These are phyloP conservation scores for Symbiodinium natans DNA, from an alignment of 73 alveolate genomes.

Conservation along the genomic window DNA sequence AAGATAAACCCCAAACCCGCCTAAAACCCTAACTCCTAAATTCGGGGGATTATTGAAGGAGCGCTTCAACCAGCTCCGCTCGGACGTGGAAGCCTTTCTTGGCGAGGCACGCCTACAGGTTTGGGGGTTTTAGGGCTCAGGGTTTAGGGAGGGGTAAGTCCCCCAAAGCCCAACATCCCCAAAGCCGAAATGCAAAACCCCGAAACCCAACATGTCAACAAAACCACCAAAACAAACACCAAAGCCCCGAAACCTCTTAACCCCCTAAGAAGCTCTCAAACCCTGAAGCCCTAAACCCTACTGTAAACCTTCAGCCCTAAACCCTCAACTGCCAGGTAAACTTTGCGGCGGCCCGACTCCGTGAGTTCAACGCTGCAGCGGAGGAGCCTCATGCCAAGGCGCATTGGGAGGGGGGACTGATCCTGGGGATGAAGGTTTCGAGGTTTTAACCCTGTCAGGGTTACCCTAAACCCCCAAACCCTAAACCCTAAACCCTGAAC, in stretches of 20 bases:
- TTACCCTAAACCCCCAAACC: background rate
- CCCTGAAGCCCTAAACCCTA: too few relatives aligned
- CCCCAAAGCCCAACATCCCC: background rate
- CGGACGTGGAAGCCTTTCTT: conserved; percentile 55
- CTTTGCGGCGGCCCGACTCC: conserved; percentile 60
- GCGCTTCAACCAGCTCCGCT: conserved; percentile 45
- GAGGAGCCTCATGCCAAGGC: background rate
- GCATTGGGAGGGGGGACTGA: background rate
- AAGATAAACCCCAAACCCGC: background rate
- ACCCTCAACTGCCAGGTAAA: conserved; percentile 19
- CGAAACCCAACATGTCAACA: background rate
- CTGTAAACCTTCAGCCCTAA: background rate
- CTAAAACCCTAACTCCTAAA: background rate
- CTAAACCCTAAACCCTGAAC: background rate
- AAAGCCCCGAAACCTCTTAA: too few relatives aligned
- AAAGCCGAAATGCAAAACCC: background rate
- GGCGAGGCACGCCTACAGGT: conserved; percentile 36
- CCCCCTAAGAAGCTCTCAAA: too few relatives aligned
- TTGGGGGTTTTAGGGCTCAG: background rate
- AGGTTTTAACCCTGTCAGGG: background rate
- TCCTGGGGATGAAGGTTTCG: background rate
- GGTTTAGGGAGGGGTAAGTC: too few relatives aligned
- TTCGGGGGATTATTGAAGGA: background rate
- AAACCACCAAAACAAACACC: too few relatives aligned
- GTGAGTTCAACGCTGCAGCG: conserved; percentile 3